These are phyloP conservation scores for Claviceps humidiphila DNA, from an alignment of 2,329 filamentous ascomycete genomes.

Conservation along the genomic window DNA sequence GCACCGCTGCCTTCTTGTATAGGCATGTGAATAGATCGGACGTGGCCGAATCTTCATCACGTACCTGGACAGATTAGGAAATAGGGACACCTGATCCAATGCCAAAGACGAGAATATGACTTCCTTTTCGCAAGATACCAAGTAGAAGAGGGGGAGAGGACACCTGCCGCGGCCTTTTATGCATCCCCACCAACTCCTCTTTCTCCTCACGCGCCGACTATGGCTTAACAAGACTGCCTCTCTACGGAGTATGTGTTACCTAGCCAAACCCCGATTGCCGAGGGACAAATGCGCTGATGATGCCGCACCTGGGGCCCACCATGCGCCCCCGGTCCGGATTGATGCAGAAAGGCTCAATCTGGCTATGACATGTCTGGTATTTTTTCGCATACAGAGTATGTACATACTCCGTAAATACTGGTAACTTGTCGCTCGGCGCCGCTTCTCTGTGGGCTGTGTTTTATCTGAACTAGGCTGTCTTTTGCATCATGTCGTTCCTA, in stretches of 20 bases:
- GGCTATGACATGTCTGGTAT: not conserved
- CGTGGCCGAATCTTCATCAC: not conserved
- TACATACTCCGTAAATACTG: not conserved
- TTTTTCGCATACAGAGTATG: no score
- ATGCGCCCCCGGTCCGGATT: not conserved
- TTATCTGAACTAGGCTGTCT: no score
- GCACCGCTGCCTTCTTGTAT: not conserved
- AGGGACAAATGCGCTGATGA: constrained; percentile 2
- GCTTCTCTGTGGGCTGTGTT: no score
- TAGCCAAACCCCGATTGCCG: not conserved
- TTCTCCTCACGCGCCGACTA: not conserved
- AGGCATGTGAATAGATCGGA: not conserved
- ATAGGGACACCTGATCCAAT: not conserved
- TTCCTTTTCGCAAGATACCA: not conserved
- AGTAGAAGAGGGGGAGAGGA: not conserved
- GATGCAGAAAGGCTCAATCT: not conserved
- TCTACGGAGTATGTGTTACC: not conserved
- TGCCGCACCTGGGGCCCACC: not conserved
- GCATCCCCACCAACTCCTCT: not conserved
- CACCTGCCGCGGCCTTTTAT: constrained; percentile 1
- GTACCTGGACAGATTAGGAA: not conserved
- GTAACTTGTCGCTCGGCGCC: not conserved
- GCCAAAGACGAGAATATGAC: not conserved
- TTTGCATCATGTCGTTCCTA: no score
- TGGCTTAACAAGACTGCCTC: not conserved